phyloP scores from a whole-genome alignment of 495 filamentous ascomycete genomes.

The Penicillium pulvis region DNA sequence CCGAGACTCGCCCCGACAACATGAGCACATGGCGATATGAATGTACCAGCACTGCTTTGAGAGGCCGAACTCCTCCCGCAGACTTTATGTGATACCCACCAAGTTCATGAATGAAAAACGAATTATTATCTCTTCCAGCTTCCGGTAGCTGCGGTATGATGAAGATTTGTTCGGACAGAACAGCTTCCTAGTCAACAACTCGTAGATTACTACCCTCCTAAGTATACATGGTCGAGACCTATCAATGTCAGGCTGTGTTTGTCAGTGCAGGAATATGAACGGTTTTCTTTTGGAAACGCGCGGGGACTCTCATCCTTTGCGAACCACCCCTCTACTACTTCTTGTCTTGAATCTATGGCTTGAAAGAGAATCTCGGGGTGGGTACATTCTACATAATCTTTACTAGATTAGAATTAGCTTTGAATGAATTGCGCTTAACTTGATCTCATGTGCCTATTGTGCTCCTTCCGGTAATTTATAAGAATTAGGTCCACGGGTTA shows the following conservation, averaged over 20 bases:
- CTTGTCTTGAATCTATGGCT: constrained; percentile 19
- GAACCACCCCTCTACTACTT: constrained; percentile 30
- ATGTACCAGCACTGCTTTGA: constrained; percentile 11
- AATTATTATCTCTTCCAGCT: neutral
- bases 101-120: constrained; percentile 20
- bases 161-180: neutral
- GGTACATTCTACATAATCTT: constrained; percentile 27
- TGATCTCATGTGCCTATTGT: neutral
- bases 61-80: neutral
- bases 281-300: constrained; percentile 27
- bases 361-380: constrained; percentile 22
- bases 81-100: constrained; percentile 20
- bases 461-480: neutral
- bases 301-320: constrained; percentile 34
- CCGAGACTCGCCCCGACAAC: neutral
- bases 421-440: neutral
- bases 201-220: constrained; percentile 37
- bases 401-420: neutral
- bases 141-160: neutral
- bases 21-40: constrained; percentile 1
- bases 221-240: constrained; percentile 54
- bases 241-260: constrained; percentile 54
- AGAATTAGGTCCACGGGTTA: neutral
- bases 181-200: neutral
- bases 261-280: constrained; percentile 53